Evolutionary conservation across 169 alveolate species (phyloP).

Genomic region (Cryptosporidium sp.): DNA sequence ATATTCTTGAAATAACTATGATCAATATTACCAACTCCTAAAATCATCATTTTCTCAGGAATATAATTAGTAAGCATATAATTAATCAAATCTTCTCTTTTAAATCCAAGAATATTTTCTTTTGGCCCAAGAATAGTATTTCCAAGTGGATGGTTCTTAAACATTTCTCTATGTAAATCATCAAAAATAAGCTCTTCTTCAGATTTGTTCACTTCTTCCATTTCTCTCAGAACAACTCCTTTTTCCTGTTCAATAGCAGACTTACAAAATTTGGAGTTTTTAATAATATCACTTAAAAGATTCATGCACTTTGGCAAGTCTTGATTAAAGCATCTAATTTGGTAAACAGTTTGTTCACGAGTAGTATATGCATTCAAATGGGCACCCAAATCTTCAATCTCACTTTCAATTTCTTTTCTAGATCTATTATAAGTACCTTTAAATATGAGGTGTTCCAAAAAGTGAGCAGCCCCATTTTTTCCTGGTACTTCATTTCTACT

Average conservation of each 20-base stretch:
- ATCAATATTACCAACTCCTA: slow-evolving; percentile 92
- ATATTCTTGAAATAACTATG: slow-evolving; percentile 88
- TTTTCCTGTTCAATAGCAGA: slow-evolving; percentile 90
- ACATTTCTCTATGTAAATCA: slow-evolving; percentile 84
- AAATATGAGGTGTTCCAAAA: slow-evolving; percentile 96
- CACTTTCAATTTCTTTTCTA: slow-evolving; percentile 92
- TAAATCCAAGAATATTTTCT: slow-evolving; percentile 87
- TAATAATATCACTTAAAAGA: slow-evolving; percentile 91
- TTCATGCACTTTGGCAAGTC: slow-evolving; percentile 90
- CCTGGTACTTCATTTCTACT: slow-evolving; percentile 91
- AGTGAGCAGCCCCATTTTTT: slow-evolving; percentile 97
- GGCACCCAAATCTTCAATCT: slow-evolving; percentile 96
- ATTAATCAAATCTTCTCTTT: slow-evolving; percentile 88
- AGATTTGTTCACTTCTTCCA: slow-evolving; percentile 93
- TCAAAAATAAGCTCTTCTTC: slow-evolving; percentile 94
- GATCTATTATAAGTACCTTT: slow-evolving; percentile 93
- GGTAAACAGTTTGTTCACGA: slow-evolving; percentile 95
- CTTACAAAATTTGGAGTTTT: slow-evolving; percentile 89
- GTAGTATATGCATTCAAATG: slow-evolving; percentile 97
- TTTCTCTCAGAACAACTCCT: slow-evolving; percentile 93
- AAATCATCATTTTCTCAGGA: slow-evolving; percentile 91
- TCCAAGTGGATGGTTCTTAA: slow-evolving; percentile 81
- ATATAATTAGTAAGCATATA: slow-evolving; percentile 90
- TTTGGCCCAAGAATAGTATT: slow-evolving; percentile 91
- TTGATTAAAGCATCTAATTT: slow-evolving; percentile 88